phyloP scores from a whole-genome alignment of 2,329 filamentous ascomycete species.

The Juglanconis juglandina region DNA sequence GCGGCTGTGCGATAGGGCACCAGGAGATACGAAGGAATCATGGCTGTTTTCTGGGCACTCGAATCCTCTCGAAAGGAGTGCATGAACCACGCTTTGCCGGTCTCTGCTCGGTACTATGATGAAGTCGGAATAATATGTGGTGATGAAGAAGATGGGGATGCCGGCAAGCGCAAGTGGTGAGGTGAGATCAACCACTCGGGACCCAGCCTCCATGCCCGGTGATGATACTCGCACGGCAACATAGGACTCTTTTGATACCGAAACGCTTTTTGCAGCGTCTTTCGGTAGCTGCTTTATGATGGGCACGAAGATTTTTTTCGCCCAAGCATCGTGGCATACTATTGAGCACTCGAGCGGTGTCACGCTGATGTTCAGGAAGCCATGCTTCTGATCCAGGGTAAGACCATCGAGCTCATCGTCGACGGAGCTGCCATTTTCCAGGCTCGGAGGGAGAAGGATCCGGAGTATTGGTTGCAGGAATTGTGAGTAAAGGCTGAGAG shows the following conservation, averaged over 20 bases:
- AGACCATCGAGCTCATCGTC: slow-evolving; percentile 42
- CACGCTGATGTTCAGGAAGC: slow-evolving; percentile 89
- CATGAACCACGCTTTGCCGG: slow-evolving; percentile 69
- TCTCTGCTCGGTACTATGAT: slow-evolving; percentile 81
- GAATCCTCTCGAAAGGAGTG: slow-evolving; percentile 76
- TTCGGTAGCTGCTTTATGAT: slow-evolving; percentile 61
- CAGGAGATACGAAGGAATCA: slow-evolving; percentile 62
- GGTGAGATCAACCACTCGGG: slow-evolving; percentile 86
- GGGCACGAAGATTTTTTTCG: slow-evolving; percentile 71
- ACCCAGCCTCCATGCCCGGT: slow-evolving; percentile 85
- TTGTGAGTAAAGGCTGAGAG: slow-evolving; percentile 69
- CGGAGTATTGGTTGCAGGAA: slow-evolving; percentile 86
- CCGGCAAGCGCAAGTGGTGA: slow-evolving; percentile 86
- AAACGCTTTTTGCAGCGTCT: slow-evolving; percentile 52
- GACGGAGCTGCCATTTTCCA: slow-evolving; percentile 36
- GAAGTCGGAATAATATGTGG: slow-evolving; percentile 96
- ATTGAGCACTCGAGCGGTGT: slow-evolving; percentile 91
- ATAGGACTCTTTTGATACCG: slow-evolving; percentile 79
- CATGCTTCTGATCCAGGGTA: slow-evolving; percentile 57
- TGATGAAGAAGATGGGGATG: slow-evolving; percentile 97
- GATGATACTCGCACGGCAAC: slow-evolving; percentile 87
- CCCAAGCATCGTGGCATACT: slow-evolving; percentile 76
- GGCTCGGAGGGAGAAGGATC: slow-evolving; percentile 68
- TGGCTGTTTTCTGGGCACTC: slow-evolving; percentile 70
- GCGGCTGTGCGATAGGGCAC: slow-evolving; percentile 32